Evolutionary conservation across 2,329 filamentous ascomycete genomes (phyloP), one percentile per base, ranked within the genome.

Genomic region (Graphium sp.): DNA sequence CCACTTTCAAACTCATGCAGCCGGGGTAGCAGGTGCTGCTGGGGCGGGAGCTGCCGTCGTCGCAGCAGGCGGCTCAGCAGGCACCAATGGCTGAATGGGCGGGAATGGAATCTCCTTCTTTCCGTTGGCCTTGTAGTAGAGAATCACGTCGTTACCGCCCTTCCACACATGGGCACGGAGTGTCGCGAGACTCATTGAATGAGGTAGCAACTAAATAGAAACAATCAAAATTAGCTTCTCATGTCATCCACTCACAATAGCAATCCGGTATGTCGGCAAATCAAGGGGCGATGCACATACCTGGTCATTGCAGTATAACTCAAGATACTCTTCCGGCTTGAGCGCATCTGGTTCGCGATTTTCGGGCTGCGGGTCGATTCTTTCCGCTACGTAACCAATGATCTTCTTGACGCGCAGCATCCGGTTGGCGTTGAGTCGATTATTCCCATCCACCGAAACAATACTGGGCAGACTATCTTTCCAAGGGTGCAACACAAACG

Each of bases 361-460:
- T 28, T 73, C 62, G 0, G 65, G 56, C n/a, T 63, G 62, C 6
- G 70, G 63, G 41, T 95, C 87, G 33, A 98, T 87, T 31, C 85
- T 69, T 51, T 98, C 89, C 2, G 84, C 82, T 12, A 98, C 72
- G 43, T 98, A 98, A 0, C 74, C 72, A 33, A 95, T 56, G 14
- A 98, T 89, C 60, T 98, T 98, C 56, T 83, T 87, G 4, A 91
- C 83, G 26, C 89, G 71, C 28, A 98, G 62, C 89, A 98, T 95
- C 31, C 87, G 72, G 46, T 95, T 98, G 8, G 89, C 89, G 47
- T 95, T 98, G 29, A 98, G 63, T 15, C 89, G 75, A 39, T 85
- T 87, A 49, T 87, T 92, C 29, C 76, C 77, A 44, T 92, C 84
- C 4, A 71, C 53, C 15, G 73, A 68, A 18, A 77, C 69, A 28